phyloP scores from a whole-genome alignment of 176 grass and related monocot species.

The Juncus effusus region DNA sequence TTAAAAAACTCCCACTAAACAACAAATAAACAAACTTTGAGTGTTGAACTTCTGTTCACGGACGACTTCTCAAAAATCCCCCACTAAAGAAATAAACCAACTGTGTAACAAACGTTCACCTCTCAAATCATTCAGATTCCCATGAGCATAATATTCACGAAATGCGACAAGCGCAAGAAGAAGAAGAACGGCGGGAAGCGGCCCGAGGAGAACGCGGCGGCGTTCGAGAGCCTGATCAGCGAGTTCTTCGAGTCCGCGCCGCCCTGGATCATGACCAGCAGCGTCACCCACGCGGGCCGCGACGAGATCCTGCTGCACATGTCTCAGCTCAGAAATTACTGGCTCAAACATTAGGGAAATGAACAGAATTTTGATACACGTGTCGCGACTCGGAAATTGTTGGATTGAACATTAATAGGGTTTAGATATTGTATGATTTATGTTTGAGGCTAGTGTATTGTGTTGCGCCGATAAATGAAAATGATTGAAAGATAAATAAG shows the following conservation, averaged over 20 bases:
- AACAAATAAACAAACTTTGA: no score
- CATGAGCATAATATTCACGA: conserved; percentile 92
- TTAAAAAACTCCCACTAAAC: no score
- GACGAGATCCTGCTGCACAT: conserved; percentile 95
- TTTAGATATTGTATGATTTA: no score
- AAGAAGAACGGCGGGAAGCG: conserved; percentile 87
- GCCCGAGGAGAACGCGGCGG: conserved; percentile 82
- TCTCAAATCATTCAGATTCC: conserved; percentile 50
- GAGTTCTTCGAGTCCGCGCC: conserved; percentile 76
- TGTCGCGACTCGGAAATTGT: conserved; percentile 93
- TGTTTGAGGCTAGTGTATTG: no score
- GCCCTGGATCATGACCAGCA: conserved; percentile 98
- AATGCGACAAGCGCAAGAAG: conserved; percentile 97
- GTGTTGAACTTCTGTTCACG: no score
- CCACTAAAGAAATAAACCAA: no score
- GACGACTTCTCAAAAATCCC: no score
- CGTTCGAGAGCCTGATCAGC: conserved; percentile 65
- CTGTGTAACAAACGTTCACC: conserved; percentile 9
- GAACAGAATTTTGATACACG: conserved; percentile 35
- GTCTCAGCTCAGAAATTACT: conserved; percentile 96
- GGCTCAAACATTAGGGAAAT: conserved; percentile 65
- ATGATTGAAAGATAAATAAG: no score
- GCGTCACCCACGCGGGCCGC: conserved; percentile 79
- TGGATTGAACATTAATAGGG: conserved; percentile 67
- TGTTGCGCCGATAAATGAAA: no score